A percentile compares a stretch with the other conserved stretches of the same genome.
Conservation (phyloP, 2,329 filamentous ascomycete genomes). For the Paraphaeosphaeria minitans region DNA sequence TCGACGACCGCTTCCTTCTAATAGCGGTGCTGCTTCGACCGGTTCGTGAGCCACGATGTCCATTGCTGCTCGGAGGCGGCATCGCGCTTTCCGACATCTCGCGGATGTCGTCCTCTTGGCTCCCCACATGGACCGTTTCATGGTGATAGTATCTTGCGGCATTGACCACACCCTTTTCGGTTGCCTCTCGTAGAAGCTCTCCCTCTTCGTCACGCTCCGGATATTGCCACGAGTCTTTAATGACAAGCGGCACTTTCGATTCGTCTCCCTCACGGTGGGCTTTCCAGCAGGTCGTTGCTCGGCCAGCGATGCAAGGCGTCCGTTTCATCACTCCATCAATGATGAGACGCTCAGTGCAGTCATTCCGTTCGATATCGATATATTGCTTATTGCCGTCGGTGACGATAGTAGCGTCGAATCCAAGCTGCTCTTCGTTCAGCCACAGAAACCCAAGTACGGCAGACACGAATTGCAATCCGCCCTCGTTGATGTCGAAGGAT, state of each 20-base stretch:
- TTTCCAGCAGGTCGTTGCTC: conserved; percentile 21
- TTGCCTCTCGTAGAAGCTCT: no score
- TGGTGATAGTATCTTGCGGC: conserved; percentile 1
- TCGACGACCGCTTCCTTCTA: background rate
- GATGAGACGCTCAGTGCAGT: no score
- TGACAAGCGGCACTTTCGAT: background rate
- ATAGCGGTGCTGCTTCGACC: background rate
- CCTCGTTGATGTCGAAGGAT: no score
- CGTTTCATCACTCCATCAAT: no score
- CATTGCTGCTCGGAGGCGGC: background rate
- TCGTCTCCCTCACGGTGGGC: background rate
- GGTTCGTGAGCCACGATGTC: background rate
- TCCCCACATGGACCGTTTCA: background rate
- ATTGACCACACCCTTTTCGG: background rate
- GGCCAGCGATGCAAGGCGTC: no score
- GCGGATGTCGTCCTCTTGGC: conserved; percentile 2
- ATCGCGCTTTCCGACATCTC: conserved; percentile 1
- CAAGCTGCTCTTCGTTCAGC: no score
- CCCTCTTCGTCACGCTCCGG: no score
- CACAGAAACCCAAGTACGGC: no score
- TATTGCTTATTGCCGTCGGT: no score
- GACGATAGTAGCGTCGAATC: no score
- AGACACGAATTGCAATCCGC: no score
- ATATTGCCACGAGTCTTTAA: background rate
- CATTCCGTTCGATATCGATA: no score